phyloP scores from a whole-genome alignment of 495 filamentous ascomycete genomes.

The Penicillium ochrochloron region DNA sequence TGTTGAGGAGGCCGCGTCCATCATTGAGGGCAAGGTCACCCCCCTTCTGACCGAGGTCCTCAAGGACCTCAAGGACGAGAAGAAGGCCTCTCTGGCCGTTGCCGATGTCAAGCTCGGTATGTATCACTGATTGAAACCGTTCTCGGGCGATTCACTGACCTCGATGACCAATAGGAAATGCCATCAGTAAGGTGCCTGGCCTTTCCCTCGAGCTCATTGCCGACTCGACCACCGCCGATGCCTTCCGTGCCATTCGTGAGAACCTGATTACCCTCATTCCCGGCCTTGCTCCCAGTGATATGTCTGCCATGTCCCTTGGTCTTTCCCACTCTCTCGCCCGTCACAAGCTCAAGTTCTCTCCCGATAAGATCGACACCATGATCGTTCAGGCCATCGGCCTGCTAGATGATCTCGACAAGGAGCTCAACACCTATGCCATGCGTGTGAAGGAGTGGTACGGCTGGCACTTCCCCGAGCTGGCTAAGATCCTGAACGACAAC shows the following conservation, averaged over 20 bases:
- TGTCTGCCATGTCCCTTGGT: constrained; percentile 91
- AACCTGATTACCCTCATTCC: constrained; percentile 91
- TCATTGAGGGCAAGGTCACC: constrained; percentile 96
- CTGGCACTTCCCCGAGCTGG: constrained; percentile 99
- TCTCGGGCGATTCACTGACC: constrained; percentile 15
- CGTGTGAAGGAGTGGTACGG: constrained; percentile 99
- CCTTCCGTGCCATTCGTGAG: constrained; percentile 91
- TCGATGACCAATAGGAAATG: constrained; percentile 56
- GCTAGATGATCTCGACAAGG: constrained; percentile 96
- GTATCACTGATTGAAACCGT: constrained; percentile 22
- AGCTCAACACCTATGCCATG: constrained; percentile 98
- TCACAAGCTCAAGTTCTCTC: constrained; percentile 98
- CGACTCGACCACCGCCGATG: constrained; percentile 82
- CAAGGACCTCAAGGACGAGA: constrained; percentile 92
- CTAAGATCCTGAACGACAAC: constrained; percentile 96
- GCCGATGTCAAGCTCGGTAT: constrained; percentile 90
- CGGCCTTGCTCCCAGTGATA: constrained; percentile 79
- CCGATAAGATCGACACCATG: constrained; percentile 99
- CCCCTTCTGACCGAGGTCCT: constrained; percentile 82
- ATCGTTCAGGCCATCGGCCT: constrained; percentile 95
- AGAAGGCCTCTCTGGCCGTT: constrained; percentile 94
- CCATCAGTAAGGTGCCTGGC: constrained; percentile 90
- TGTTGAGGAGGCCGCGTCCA: constrained; percentile 81
- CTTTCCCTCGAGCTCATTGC: constrained; percentile 83
- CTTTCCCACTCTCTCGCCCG: constrained; percentile 97